Evolutionary conservation across 169 alveolate genomes (phyloP).

Genomic region (Plasmodium inui): DNA sequence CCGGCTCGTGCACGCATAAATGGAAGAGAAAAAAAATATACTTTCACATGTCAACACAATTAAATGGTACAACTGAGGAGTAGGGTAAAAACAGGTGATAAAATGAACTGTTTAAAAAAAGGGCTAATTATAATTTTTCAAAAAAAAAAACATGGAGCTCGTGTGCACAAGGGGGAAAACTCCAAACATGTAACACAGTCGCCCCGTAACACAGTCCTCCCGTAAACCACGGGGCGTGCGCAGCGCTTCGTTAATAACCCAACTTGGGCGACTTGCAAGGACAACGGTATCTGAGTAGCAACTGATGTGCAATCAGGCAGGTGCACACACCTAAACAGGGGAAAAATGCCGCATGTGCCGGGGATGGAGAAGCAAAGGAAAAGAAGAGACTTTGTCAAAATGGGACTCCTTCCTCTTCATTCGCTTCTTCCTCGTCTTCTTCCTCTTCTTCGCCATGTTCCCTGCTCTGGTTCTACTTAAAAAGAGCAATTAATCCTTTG

Average conservation of each 20-base stretch:
- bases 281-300: not conserved
- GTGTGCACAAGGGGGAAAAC: not conserved
- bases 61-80: not conserved
- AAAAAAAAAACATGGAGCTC: conserved; percentile 1
- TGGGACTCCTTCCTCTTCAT: not conserved
- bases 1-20: not conserved
- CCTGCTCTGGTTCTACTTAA: conserved; percentile 15
- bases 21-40: not conserved
- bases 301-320: not conserved
- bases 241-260: not conserved
- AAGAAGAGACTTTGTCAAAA: not conserved
- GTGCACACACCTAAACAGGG: not conserved
- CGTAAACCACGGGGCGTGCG: not conserved
- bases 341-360: not conserved
- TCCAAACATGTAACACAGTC: not conserved
- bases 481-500: conserved; percentile 38
- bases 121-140: conserved; percentile 7
- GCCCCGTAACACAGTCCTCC: not conserved
- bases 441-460: not conserved
- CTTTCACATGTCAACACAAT: not conserved
- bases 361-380: not conserved
- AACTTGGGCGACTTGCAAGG: not conserved
- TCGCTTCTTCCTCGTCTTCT: not conserved
- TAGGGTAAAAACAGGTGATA: not conserved
- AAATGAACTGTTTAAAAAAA: not conserved